These are phyloP conservation scores for Mucor racemosus DNA, from an alignment of 371 early-diverging fungal species.

Conservation along the genomic window DNA sequence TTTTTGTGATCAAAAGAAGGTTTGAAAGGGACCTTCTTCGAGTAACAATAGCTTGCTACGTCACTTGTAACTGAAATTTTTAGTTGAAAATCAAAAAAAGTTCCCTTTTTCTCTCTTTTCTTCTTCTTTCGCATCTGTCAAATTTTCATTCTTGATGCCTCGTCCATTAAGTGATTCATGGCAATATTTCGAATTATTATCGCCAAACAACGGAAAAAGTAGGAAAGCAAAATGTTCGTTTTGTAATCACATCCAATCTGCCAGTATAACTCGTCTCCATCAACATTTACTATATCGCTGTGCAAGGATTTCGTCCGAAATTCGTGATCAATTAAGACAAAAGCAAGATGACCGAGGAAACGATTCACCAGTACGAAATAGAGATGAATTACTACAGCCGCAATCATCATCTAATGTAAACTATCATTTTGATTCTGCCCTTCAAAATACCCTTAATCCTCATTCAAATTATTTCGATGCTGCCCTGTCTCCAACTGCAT, in stretches of 20 bases:
- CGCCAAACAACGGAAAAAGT: constrained; percentile 26
- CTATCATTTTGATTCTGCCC: constrained; percentile 8
- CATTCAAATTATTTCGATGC: constrained; percentile 9
- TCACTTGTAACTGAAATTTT: constrained; percentile 6
- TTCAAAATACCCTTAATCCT: constrained; percentile 20
- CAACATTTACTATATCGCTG: constrained; percentile 42
- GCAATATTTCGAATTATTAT: constrained; percentile 42
- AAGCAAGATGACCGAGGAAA: constrained; percentile 19
- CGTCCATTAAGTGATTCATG: constrained; percentile 48
- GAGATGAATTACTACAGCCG: not conserved
- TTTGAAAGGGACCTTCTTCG: not conserved
- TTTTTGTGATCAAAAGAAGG: not conserved
- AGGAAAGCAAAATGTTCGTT: constrained; percentile 38
- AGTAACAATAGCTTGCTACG: not conserved
- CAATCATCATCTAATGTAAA: not conserved
- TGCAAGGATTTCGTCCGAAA: constrained; percentile 25
- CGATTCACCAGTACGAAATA: constrained; percentile 2
- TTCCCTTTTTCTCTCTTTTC: not conserved
- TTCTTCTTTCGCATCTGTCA: not conserved
- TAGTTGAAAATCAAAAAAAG: constrained; percentile 2
- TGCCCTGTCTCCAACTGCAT: constrained; percentile 9
- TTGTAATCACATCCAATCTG: constrained; percentile 43
- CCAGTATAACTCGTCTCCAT: constrained; percentile 44
- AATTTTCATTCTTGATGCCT: constrained; percentile 34
- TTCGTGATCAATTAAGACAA: constrained; percentile 35